Evolutionary conservation across 2,329 filamentous ascomycete genomes (phyloP), one percentile per base, ranked within the genome.

Genomic region (Apiospora pterosperma): DNA sequence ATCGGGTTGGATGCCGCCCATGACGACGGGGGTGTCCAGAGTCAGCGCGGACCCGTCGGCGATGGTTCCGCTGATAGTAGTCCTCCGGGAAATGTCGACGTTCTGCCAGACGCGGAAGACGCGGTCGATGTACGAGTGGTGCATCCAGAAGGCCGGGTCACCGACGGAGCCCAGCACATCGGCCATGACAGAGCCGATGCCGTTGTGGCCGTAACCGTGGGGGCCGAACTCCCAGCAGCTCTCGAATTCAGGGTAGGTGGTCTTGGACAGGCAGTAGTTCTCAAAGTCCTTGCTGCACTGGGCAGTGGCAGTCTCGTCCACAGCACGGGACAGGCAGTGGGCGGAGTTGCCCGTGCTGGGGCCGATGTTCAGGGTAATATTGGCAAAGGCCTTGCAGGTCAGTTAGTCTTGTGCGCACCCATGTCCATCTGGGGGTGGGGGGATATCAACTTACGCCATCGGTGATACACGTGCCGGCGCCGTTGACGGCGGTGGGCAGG

Each of bases 161-260:
- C 72, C 69, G n/a, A 70, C 71, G 2, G 73, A 75, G 34, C 70
- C 72, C 59, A 72, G 70, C 19, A 72, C 68, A 59, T 75, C 74
- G 4, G 72, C 67, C 74, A 76, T 76, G 59, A 73, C 66, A 48
- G 71, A 72, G 39, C 74, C 74, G 1, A 75, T 62, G 42, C 74
- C 73, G 72, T 75, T 75, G 71, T 76, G 74, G 62, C 73, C 73
- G 36, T 75, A 73, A 2, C 70, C 74, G 68, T 76, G 74, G 68
- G 69, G 74, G 34, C 73, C 74, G 48, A 52, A 64, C 64, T 68
- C 67, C 36, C 60, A 58, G 58, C 67, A 68, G 25, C 44, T 41
- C 25, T 63, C 61, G 38, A 67, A 65, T 36, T 62, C 63, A 21
- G 64, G 62, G 42, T 63, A 63, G 21, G 48, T 23, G n/a, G 64